Conservation (phyloP, 495 filamentous ascomycete species). For the Sordaria brevicollis region DNA sequence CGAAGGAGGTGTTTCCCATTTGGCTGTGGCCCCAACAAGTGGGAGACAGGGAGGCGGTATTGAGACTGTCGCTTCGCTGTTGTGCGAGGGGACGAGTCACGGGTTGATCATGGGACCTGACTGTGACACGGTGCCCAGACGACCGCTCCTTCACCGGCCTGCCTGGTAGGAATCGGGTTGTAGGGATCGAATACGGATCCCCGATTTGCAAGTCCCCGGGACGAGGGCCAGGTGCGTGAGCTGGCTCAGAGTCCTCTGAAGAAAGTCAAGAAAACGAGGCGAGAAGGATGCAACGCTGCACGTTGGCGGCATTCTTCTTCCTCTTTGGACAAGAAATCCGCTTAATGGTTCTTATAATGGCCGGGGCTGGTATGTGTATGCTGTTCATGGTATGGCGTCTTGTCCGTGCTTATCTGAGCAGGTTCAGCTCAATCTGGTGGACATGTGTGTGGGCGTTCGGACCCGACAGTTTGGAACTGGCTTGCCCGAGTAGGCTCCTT, state of each 20-base stretch:
- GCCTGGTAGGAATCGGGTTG: background rate
- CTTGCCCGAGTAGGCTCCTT: conserved; percentile 2
- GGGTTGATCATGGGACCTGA: background rate
- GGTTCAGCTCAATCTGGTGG: background rate
- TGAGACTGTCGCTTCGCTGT: background rate
- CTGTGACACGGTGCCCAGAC: background rate
- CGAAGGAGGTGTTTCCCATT: background rate
- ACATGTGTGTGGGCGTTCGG: background rate
- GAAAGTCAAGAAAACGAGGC: background rate
- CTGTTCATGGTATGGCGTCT: background rate
- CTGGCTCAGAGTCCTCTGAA: background rate
- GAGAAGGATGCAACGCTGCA: background rate
- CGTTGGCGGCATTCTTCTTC: background rate
- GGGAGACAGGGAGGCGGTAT: background rate
- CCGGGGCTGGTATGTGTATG: background rate
- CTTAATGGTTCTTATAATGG: background rate
- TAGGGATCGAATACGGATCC: background rate
- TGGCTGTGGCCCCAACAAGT: background rate
- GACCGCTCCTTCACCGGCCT: background rate
- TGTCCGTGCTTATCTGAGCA: background rate
- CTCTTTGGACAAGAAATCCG: background rate
- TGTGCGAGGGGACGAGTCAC: background rate
- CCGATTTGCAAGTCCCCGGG: background rate
- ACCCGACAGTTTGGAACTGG: conserved; percentile 9
- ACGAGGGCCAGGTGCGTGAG: background rate